phyloP scores from a whole-genome alignment of 495 filamentous ascomycete genomes.

The Pseudevernia furfuracea region DNA sequence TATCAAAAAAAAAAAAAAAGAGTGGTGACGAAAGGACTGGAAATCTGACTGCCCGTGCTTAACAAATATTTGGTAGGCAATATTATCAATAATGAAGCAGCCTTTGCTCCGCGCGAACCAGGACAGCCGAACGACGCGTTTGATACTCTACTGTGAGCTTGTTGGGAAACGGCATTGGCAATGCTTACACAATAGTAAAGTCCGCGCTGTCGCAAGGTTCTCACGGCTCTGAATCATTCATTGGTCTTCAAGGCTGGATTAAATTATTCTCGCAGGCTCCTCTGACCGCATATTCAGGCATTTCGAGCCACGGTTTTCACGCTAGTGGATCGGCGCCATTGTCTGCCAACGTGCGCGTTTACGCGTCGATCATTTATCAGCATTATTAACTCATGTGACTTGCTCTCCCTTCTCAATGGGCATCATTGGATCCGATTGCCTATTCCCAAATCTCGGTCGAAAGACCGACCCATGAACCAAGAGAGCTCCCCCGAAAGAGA shows the following conservation, averaged over 20 bases:
- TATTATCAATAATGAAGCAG: not conserved
- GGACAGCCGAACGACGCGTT: not conserved
- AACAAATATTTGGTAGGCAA: not conserved
- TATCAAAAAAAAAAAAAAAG: not conserved
- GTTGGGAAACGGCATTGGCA: not conserved
- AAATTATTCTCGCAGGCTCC: not conserved
- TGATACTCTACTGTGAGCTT: not conserved
- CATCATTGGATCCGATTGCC: not conserved
- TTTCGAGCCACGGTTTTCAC: not conserved
- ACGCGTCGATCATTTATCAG: not conserved
- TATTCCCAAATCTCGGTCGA: not conserved
- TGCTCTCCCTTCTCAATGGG: not conserved
- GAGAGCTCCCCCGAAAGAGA: not conserved
- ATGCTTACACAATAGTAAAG: not conserved
- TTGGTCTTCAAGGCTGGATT: not conserved
- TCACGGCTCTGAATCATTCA: not conserved
- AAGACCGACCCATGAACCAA: not conserved
- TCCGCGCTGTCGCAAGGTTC: not conserved
- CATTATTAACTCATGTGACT: not conserved
- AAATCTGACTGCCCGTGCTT: not conserved
- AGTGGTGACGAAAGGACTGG: not conserved
- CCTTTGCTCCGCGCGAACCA: not conserved
- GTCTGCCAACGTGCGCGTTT: not conserved
- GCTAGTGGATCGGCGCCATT: not conserved
- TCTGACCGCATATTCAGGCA: not conserved